Evolutionary conservation across 2,329 filamentous ascomycete genomes (phyloP).

Genomic region (Westerdykella ornata): DNA sequence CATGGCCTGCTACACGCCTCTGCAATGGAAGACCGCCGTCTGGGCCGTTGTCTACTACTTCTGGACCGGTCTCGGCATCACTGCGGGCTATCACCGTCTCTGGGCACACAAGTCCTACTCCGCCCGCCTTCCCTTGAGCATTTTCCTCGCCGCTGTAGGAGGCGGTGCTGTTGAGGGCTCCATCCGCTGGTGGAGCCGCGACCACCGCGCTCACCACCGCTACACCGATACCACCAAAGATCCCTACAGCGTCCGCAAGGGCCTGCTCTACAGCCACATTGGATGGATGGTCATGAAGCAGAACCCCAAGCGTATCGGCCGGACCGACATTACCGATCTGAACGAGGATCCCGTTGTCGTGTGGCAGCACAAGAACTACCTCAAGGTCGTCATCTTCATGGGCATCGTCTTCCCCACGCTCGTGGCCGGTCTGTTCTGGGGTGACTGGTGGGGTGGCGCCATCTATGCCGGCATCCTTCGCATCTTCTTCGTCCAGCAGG

Average conservation of each 20-base stretch:
- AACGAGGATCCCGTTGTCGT: slow-evolving; percentile 48
- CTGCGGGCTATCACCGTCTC: slow-evolving; percentile 61
- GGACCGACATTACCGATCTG: slow-evolving; percentile 47
- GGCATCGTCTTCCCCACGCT: slow-evolving; percentile 45
- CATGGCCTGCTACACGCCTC: slow-evolving; percentile 71
- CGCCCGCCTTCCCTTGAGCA: slow-evolving; percentile 40
- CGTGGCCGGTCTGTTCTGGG: slow-evolving; percentile 45
- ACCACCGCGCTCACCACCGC: slow-evolving; percentile 47
- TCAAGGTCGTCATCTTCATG: slow-evolving; percentile 46
- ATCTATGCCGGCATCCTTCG: slow-evolving; percentile 49
- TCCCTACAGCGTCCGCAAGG: slow-evolving; percentile 49
- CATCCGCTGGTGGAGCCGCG: slow-evolving; percentile 47
- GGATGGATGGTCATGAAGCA: slow-evolving; percentile 52
- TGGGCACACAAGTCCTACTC: slow-evolving; percentile 55
- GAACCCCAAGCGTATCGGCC: slow-evolving; percentile 48
- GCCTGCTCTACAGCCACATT: slow-evolving; percentile 46
- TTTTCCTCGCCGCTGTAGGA: slow-evolving; percentile 46
- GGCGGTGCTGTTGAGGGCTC: slow-evolving; percentile 47
- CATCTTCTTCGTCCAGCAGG: slow-evolving; percentile 49
- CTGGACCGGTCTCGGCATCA: slow-evolving; percentile 65
- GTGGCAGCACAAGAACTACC: slow-evolving; percentile 46
- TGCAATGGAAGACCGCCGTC: slow-evolving; percentile 64
- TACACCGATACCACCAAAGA: slow-evolving; percentile 50
- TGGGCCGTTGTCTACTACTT: slow-evolving; percentile 79
- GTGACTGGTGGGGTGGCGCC: slow-evolving; percentile 46